Conservation (phyloP, 2,329 filamentous ascomycete genomes). For the Fusarium buharicum region DNA sequence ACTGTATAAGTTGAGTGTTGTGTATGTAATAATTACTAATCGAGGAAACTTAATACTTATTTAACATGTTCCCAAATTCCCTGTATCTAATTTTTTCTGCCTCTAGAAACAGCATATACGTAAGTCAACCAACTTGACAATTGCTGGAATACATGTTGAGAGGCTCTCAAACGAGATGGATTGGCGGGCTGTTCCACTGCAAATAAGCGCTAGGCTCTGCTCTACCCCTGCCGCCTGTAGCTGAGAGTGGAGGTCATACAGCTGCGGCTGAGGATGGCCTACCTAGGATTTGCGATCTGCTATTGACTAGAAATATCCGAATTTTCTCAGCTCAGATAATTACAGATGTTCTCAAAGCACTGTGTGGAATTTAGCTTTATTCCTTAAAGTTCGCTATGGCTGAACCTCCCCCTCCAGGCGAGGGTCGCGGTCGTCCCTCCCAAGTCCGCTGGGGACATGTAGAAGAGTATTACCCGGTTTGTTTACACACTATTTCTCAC, state of each 20-base stretch:
- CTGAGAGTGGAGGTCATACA: slow-evolving; percentile 6
- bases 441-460: slow-evolving; percentile 35
- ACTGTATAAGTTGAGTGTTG: too few relatives aligned
- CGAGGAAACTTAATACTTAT: too few relatives aligned
- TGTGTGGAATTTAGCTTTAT: not conserved
- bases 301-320: not conserved
- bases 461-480: slow-evolving; percentile 35
- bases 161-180: too few relatives aligned
- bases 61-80: too few relatives aligned
- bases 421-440: slow-evolving; percentile 18
- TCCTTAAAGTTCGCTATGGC: slow-evolving; percentile 13
- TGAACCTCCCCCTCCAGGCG: slow-evolving; percentile 12
- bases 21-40: too few relatives aligned
- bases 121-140: too few relatives aligned
- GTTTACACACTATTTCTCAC: slow-evolving; percentile 21
- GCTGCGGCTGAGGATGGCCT: slow-evolving; percentile 9
- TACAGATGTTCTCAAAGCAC: not conserved
- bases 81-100: too few relatives aligned
- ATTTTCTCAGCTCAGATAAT: not conserved
- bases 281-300: too few relatives aligned
- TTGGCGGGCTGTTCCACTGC: too few relatives aligned
- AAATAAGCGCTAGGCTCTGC: slow-evolving; percentile 20
- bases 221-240: not conserved
- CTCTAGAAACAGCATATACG: too few relatives aligned
- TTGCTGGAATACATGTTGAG: too few relatives aligned